Conservation (phyloP, 805 yeast species). For the Saccharomycopsis selenospora region DNA sequence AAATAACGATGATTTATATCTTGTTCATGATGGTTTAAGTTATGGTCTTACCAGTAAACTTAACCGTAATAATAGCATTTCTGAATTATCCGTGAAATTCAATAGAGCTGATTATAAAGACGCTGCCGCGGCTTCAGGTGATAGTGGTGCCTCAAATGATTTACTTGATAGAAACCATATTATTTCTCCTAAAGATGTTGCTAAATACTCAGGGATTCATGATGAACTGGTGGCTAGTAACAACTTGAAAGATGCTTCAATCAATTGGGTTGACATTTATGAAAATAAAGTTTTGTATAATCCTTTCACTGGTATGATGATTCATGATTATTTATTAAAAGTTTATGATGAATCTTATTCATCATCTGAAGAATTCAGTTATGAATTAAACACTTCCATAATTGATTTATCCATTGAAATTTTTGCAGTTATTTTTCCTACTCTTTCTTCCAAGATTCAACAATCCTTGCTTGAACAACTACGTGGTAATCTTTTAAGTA, state of each 20-base stretch:
- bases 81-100: slow-evolving; percentile 31
- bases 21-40: slow-evolving; percentile 34
- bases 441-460: slow-evolving; percentile 70
- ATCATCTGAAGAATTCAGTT: slow-evolving; percentile 31
- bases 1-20: slow-evolving; percentile 18
- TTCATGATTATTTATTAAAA: slow-evolving; percentile 21
- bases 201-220: not conserved
- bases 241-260: not conserved
- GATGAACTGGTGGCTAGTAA: not conserved
- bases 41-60: slow-evolving; percentile 51
- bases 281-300: slow-evolving; percentile 24
- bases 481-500: slow-evolving; percentile 45
- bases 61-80: slow-evolving; percentile 28
- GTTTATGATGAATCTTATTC: slow-evolving; percentile 29
- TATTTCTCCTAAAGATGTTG: not conserved
- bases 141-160: not conserved
- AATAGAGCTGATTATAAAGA: slow-evolving; percentile 19
- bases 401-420: slow-evolving; percentile 77
- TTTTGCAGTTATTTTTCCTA: slow-evolving; percentile 63
- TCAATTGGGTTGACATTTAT: slow-evolving; percentile 18
- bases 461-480: slow-evolving; percentile 80
- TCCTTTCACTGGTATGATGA: slow-evolving; percentile 20
- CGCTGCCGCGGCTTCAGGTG: not conserved
- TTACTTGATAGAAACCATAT: no score
- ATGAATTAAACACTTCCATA: slow-evolving; percentile 42